A percentile compares a stretch with the other conserved stretches of the same genome.
These are phyloP conservation scores for Amanita exitialis DNA, from an alignment of 768 basidiomycete genomes.

Conservation along the genomic window DNA sequence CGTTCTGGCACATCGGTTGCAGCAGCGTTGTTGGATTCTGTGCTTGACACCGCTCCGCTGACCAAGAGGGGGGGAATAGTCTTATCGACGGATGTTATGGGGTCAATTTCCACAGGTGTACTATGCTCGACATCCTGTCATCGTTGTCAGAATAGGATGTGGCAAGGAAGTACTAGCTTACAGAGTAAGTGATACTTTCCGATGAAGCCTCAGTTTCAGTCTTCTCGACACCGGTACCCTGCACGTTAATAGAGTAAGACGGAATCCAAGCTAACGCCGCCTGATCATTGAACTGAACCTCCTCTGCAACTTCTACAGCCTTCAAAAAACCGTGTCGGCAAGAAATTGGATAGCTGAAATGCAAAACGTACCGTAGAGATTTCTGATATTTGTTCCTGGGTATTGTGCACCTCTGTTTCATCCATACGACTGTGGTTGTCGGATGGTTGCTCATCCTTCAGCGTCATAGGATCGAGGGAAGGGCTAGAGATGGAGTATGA, in stretches of 20 bases:
- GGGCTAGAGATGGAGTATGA: constrained; percentile 32
- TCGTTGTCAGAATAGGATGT: not conserved
- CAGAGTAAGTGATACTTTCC: not conserved
- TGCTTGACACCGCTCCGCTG: not conserved
- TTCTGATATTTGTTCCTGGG: not conserved
- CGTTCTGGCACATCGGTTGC: constrained; percentile 3
- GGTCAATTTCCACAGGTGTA: not conserved
- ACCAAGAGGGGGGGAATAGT: not conserved
- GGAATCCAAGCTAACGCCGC: constrained; percentile 11
- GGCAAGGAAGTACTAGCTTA: not conserved
- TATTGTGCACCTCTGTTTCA: not conserved
- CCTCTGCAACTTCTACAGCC: too few species aligned
- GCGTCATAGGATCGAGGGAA: constrained; percentile 9
- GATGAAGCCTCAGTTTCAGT: not conserved
- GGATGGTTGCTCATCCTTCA: not conserved
- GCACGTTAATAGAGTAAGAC: constrained; percentile 14
- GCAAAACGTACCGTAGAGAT: constrained; percentile 1
- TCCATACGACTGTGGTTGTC: not conserved
- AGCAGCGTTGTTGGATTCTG: not conserved
- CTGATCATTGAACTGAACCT: not conserved
- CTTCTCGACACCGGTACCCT: constrained; percentile 11
- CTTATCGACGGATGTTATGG: not conserved
- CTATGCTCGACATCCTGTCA: not conserved
- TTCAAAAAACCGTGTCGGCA: too few species aligned
- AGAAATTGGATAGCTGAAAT: not conserved